A percentile compares a stretch with the other conserved stretches of the same genome.
phyloP scores from a whole-genome alignment of 352 stramenopile species.

The Blastocystis sp. region DNA sequence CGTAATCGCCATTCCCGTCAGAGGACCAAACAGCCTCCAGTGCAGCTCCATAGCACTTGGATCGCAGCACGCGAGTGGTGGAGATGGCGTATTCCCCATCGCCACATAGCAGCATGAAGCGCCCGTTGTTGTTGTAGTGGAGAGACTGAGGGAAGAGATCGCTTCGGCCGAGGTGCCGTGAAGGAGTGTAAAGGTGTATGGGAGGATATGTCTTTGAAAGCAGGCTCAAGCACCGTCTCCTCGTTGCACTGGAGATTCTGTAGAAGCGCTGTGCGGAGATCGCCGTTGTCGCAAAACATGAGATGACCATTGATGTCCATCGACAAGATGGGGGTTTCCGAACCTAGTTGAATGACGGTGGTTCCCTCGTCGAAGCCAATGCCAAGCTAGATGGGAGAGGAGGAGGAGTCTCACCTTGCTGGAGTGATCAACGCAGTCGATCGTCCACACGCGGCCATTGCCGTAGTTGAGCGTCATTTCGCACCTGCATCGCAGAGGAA shows the following conservation, averaged over 20 bases:
- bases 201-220: constrained; percentile 60
- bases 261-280: constrained; percentile 87
- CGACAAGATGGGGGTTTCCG: constrained; percentile 91
- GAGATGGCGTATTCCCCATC: constrained; percentile 99
- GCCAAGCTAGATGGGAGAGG: constrained; percentile 55
- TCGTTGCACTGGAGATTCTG: constrained; percentile 63
- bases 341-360: constrained; percentile 90
- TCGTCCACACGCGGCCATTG: constrained; percentile 93
- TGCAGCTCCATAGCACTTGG: constrained; percentile 84
- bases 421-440: constrained; percentile 73
- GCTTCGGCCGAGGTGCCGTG: constrained; percentile 87
- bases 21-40: constrained; percentile 96
- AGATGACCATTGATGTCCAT: constrained; percentile 93
- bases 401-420: constrained; percentile 66
- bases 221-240: neutral
- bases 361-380: constrained; percentile 78
- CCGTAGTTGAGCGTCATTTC: constrained; percentile 99
- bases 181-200: constrained; percentile 67
- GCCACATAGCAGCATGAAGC: constrained; percentile 93
- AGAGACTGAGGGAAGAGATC: constrained; percentile 95
- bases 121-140: constrained; percentile 95
- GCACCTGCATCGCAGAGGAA: constrained; percentile 82
- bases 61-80: constrained; percentile 86
- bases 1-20: constrained; percentile 90
- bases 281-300: constrained; percentile 95